Evolutionary conservation across 2,329 filamentous ascomycete genomes (phyloP), one percentile per base, ranked within the genome.

Genomic region (Geosmithia flava): DNA sequence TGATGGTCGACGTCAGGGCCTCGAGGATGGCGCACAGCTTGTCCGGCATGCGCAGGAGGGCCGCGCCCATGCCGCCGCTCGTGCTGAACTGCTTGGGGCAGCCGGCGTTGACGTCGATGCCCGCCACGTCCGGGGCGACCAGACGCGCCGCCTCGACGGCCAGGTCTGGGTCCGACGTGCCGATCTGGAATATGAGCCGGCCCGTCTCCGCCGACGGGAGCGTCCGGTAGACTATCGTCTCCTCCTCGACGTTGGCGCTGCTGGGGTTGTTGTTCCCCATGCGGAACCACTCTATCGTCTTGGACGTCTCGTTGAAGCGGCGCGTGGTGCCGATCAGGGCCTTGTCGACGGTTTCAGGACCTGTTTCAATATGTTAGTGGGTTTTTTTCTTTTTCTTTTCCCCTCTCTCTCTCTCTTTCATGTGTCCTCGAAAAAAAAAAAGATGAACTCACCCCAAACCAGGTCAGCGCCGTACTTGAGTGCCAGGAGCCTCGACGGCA

Each of bases 51-150:
- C 79, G 80, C 16, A 98, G 76, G 19, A 98, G 75, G 1, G 90
- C 91, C 0, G 93, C 93, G 45, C 93, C 93, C 93, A 98, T 98
- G 45, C 93, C 93, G 51, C 89, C 89, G 53, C 78, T 78, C 2
- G 91, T 95, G 59, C 87, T 95, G 66, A 98, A 98, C 0, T 91
- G 87, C 66, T 98, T 98, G 1, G 93, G 93, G 61, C 93, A 98
- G n/a, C 93, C 93, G 0, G 93, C 89, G 63, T 98, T 98, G 52
- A 98, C 85, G 63, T 97, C 93, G 56, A 98, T 96, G 51, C 93
- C 93, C 1, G 83, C 82, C 3, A 98, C 93, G 65, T 97, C 88
- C 13, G 70, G 76, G 0, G 90, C 93, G 19, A 98, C 84, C 16
- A 96, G 68, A 47, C 81, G 81, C 2, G 91, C 89, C 1, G 91